phyloP scores from a whole-genome alignment of 306 rosid species.

The Pyrus communis region DNA sequence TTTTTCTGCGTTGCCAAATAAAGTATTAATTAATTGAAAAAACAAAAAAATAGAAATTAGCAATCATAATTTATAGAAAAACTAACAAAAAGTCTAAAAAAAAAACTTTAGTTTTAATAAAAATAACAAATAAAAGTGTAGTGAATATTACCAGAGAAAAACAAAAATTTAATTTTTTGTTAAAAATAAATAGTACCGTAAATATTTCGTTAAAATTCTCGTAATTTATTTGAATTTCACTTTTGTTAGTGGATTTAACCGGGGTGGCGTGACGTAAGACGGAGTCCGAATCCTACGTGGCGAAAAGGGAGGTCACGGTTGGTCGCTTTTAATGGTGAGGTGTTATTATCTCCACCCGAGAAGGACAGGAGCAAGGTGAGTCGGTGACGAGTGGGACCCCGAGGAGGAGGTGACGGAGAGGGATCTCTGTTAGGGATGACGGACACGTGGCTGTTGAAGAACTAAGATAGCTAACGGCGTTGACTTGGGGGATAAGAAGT shows the following conservation, averaged over 20 bases:
- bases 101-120: too few relatives aligned
- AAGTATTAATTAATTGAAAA: not conserved
- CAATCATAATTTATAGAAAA: too few relatives aligned
- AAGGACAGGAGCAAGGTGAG: not conserved
- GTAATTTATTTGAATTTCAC: not conserved
- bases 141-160: accelerated
- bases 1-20: not conserved
- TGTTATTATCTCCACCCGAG: conserved; percentile 12
- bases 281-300: conserved; percentile 7
- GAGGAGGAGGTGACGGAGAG: not conserved
- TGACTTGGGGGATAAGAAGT: conserved; percentile 11
- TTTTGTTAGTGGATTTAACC: not conserved
- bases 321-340: conserved; percentile 18
- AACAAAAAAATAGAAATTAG: too few relatives aligned
- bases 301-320: conserved; percentile 6
- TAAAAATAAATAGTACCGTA: too few relatives aligned
- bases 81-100: too few relatives aligned
- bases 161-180: accelerated
- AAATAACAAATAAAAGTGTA: too few relatives aligned
- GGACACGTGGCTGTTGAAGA: conserved; percentile 7
- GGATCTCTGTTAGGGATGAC: conserved; percentile 4
- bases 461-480: not conserved
- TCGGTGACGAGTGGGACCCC: not conserved
- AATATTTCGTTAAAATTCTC: accelerated
- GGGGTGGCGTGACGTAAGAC: conserved; percentile 12